Evolutionary conservation across 176 grass and related monocot species (phyloP).

Genomic region (Panicum miliaceum): DNA sequence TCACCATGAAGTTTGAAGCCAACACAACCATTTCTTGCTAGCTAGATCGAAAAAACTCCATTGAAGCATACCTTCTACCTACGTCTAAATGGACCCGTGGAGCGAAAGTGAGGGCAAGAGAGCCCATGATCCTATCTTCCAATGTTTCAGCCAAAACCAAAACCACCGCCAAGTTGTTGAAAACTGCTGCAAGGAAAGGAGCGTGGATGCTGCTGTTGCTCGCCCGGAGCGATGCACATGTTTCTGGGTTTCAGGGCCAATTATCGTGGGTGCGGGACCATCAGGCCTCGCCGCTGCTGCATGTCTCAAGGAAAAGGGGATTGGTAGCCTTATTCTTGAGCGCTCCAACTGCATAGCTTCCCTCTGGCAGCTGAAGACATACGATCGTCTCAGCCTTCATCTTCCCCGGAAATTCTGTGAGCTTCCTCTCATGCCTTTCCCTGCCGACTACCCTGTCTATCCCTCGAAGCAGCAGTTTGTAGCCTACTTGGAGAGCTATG

Average conservation of each 20-base stretch:
- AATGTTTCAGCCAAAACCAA: constrained; percentile 56
- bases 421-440: constrained; percentile 92
- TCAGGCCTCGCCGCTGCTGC: constrained; percentile 92
- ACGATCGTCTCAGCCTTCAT: constrained; percentile 94
- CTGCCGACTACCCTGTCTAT: constrained; percentile 68
- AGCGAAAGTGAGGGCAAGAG: constrained; percentile 87
- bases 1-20: constrained; percentile 27
- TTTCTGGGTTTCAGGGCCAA: constrained; percentile 59
- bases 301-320: constrained; percentile 76
- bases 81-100: constrained; percentile 58
- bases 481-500: constrained; percentile 80
- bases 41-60: constrained; percentile 45
- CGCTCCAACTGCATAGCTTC: constrained; percentile 88
- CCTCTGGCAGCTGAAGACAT: constrained; percentile 87
- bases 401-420: constrained; percentile 95
- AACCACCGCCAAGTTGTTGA: constrained; percentile 38
- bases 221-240: constrained; percentile 39
- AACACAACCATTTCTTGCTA: constrained; percentile 48
- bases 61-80: constrained; percentile 32
- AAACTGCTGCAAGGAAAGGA: constrained; percentile 31
- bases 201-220: constrained; percentile 22
- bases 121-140: constrained; percentile 72
- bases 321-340: constrained; percentile 80
- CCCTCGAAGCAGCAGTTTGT: constrained; percentile 91
- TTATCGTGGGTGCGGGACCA: constrained; percentile 93